These are phyloP conservation scores for Brasilioporus rufonigricans DNA, from an alignment of 768 basidiomycete species.

Conservation along the genomic window DNA sequence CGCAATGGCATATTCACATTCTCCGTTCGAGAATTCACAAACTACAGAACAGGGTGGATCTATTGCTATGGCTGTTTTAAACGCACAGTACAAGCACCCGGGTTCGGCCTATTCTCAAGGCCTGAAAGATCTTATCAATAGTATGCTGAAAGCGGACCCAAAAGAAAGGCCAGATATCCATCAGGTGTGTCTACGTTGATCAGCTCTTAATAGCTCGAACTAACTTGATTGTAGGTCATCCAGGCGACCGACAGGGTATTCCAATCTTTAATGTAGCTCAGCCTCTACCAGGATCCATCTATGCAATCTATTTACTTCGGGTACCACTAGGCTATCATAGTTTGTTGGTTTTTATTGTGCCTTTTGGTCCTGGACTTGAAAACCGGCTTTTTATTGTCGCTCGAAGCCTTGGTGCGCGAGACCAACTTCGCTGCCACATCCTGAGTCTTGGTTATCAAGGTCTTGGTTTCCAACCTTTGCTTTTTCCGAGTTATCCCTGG, in stretches of 20 bases:
- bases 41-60: slow-evolving; percentile 94
- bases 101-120: slow-evolving; percentile 83
- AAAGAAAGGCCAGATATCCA: slow-evolving; percentile 83
- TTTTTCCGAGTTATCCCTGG: slow-evolving; percentile 15
- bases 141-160: slow-evolving; percentile 82
- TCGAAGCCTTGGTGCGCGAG: neutral
- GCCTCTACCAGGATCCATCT: neutral
- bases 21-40: slow-evolving; percentile 92
- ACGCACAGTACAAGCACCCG: slow-evolving; percentile 91
- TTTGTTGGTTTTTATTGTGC: neutral
- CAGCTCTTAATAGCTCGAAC: neutral
- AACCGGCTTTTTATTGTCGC: neutral
- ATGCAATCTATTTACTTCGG: slow-evolving; percentile 4
- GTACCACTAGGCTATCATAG: slow-evolving; percentile 4
- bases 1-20: slow-evolving; percentile 92
- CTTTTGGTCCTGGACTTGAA: slow-evolving; percentile 2
- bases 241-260: slow-evolving; percentile 61
- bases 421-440: neutral
- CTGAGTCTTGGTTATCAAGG: neutral
- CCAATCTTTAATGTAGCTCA: slow-evolving; percentile 49
- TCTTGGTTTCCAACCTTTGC: slow-evolving; percentile 9
- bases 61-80: slow-evolving; percentile 96
- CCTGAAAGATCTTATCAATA: slow-evolving; percentile 76
- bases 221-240: slow-evolving; percentile 50
- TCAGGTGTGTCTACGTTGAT: slow-evolving; percentile 47